Percentiles rank a stretch among this genome's conserved stretches.
These are phyloP conservation scores for Ophiostoma tasmaniense DNA, from an alignment of 2,329 filamentous ascomycete species.

Conservation along the genomic window DNA sequence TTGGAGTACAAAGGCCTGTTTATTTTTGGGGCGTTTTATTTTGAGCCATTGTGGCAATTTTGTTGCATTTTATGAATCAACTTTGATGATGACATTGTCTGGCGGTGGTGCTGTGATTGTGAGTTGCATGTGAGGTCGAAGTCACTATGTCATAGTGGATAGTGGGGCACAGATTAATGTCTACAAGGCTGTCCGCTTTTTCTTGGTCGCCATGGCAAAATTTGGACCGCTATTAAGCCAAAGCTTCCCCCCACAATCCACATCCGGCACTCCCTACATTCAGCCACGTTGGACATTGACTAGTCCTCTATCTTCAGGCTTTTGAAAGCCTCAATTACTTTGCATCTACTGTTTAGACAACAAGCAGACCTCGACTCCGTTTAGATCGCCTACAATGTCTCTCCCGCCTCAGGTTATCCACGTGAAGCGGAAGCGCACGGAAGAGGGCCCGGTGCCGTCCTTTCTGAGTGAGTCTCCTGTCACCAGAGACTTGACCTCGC, in stretches of 20 bases:
- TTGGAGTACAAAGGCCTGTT: background rate
- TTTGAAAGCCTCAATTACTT: background rate
- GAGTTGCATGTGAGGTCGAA: background rate
- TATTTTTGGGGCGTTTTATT: background rate
- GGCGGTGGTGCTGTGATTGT: background rate
- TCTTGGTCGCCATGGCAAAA: slow-evolving; percentile 16
- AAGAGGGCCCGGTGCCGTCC: slow-evolving; percentile 46
- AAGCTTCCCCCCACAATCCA: background rate
- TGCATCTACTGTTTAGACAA: background rate
- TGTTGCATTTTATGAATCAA: background rate
- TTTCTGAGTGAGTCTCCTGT: slow-evolving; percentile 26
- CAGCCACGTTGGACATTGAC: background rate
- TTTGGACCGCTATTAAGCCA: background rate
- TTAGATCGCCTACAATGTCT: slow-evolving; percentile 35
- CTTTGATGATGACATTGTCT: background rate
- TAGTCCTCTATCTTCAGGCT: background rate
- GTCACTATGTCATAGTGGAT: slow-evolving; percentile 7
- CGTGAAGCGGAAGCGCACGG: slow-evolving; percentile 52
- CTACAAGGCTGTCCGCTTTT: slow-evolving; percentile 6
- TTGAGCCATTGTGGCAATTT: background rate
- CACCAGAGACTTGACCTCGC: background rate
- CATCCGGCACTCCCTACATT: background rate
- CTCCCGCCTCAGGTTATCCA: slow-evolving; percentile 51
- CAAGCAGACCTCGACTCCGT: too few species aligned
- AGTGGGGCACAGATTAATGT: background rate